Percentiles rank a stretch among this genome's conserved stretches.
These are phyloP conservation scores for Neocucurbitaria cava DNA, from an alignment of 2,329 filamentous ascomycete genomes.

Conservation along the genomic window DNA sequence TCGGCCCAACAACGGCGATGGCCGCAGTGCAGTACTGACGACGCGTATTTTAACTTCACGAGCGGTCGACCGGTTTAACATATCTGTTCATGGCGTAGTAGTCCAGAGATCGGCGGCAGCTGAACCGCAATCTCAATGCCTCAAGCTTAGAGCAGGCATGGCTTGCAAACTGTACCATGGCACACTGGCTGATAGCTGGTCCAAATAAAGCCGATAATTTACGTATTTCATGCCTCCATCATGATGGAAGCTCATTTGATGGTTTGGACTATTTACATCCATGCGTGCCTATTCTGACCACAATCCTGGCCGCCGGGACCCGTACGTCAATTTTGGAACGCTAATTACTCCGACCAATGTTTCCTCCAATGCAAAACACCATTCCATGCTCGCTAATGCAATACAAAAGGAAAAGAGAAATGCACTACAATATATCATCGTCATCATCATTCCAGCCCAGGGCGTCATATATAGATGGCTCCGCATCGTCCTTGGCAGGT, in stretches of 20 bases:
- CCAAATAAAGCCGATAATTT: not conserved
- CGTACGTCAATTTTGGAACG: conserved; percentile 4
- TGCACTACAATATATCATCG: conserved; percentile 23
- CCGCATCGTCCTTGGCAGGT: conserved; percentile 17
- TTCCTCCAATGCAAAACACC: conserved; percentile 22
- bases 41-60: not conserved
- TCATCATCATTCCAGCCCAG: conserved; percentile 57
- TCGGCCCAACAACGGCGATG: not conserved
- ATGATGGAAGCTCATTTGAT: not conserved
- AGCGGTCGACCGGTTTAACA: not conserved
- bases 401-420: conserved; percentile 11
- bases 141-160: not conserved
- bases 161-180: conserved; percentile 6
- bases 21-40: not conserved
- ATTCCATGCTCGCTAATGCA: conserved; percentile 44
- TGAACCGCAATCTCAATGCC: conserved; percentile 1
- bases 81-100: not conserved
- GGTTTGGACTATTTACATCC: not conserved
- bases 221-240: conserved; percentile 2
- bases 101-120: not conserved
- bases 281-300: not conserved
- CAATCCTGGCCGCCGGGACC: not conserved
- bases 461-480: conserved; percentile 50
- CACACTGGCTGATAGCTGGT: not conserved
- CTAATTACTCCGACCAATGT: conserved; percentile 23